A percentile compares a stretch with the other conserved stretches of the same genome.
Conservation (phyloP, 768 basidiomycete genomes). For the Xerocomus brunneocitrinus region DNA sequence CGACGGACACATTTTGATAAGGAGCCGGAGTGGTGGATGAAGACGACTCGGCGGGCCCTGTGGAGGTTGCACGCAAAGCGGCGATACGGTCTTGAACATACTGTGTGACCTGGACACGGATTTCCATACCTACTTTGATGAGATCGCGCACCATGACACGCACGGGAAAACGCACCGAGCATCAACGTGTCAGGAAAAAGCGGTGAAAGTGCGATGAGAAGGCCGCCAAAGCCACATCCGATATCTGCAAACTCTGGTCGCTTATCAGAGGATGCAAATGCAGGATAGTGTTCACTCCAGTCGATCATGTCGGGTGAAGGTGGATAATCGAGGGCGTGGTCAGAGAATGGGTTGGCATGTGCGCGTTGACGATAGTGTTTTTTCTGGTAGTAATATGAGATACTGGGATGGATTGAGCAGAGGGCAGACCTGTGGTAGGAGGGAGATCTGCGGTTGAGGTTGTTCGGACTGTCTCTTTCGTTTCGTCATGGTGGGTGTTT, state of each 20-base stretch:
- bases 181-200: conserved; percentile 89
- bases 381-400: conserved; percentile 47
- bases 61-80: conserved; percentile 74
- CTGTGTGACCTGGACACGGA: conserved; percentile 92
- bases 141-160: not conserved
- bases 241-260: conserved; percentile 93
- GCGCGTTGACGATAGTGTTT: conserved; percentile 80
- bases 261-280: conserved; percentile 52
- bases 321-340: conserved; percentile 87
- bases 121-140: conserved; percentile 77
- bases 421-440: conserved; percentile 49
- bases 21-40: conserved; percentile 35
- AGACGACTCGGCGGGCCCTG: conserved; percentile 14
- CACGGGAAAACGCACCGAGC: conserved; percentile 61
- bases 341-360: conserved; percentile 83
- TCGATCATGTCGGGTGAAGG: conserved; percentile 68
- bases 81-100: conserved; percentile 93
- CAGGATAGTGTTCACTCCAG: conserved; percentile 82
- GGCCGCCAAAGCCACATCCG: conserved; percentile 96
- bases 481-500: conserved; percentile 19
- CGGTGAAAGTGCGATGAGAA: conserved; percentile 84
- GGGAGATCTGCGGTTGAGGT: not conserved
- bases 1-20: conserved; percentile 87
- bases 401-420: no score
- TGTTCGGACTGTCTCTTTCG: conserved; percentile 21